phyloP scores from a whole-genome alignment of 768 basidiomycete genomes.

The Epithele typhae region DNA sequence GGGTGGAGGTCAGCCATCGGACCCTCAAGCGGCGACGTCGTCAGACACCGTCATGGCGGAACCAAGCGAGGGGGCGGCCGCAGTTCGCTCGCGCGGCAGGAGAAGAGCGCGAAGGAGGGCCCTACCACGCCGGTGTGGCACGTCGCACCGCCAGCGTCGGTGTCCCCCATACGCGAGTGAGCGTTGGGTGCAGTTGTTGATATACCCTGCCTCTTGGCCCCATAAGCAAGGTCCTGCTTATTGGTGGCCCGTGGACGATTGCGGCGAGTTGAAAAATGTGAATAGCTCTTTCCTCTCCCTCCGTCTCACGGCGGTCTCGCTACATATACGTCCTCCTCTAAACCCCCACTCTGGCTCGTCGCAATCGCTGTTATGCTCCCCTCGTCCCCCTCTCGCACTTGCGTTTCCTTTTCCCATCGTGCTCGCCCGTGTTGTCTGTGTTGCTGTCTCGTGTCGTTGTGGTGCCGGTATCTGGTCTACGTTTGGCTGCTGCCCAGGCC shows the following conservation, averaged over 20 bases:
- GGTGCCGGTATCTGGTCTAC: slow-evolving; percentile 1
- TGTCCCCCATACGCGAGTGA: slow-evolving; percentile 16
- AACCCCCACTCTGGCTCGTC: slow-evolving; percentile 2
- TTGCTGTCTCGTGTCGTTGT: too few relatives aligned
- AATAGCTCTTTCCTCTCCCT: neutral
- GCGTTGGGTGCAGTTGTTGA: too few relatives aligned
- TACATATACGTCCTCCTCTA: too few relatives aligned
- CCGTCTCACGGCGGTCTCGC: neutral
- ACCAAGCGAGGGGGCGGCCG: too few relatives aligned
- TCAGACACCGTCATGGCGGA: too few relatives aligned
- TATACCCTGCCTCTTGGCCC: too few relatives aligned
- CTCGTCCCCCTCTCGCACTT: neutral
- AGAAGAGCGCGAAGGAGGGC: slow-evolving; percentile 24
- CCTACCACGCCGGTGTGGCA: slow-evolving; percentile 30
- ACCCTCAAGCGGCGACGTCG: too few relatives aligned
- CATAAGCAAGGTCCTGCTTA: too few relatives aligned
- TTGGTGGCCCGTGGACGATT: slow-evolving; percentile 1
- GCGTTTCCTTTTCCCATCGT: too few relatives aligned
- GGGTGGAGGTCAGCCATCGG: too few relatives aligned
- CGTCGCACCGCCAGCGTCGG: slow-evolving; percentile 22
- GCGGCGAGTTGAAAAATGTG: slow-evolving; percentile 1
- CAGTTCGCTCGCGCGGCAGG: slow-evolving; percentile 21
- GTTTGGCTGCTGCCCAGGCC: neutral
- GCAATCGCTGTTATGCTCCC: neutral
- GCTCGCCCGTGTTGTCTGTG: too few relatives aligned